A percentile compares a stretch with the other conserved stretches of the same genome.
phyloP scores from a whole-genome alignment of 1,284 basidiomycete species.

The Ustilago xerochloae region DNA sequence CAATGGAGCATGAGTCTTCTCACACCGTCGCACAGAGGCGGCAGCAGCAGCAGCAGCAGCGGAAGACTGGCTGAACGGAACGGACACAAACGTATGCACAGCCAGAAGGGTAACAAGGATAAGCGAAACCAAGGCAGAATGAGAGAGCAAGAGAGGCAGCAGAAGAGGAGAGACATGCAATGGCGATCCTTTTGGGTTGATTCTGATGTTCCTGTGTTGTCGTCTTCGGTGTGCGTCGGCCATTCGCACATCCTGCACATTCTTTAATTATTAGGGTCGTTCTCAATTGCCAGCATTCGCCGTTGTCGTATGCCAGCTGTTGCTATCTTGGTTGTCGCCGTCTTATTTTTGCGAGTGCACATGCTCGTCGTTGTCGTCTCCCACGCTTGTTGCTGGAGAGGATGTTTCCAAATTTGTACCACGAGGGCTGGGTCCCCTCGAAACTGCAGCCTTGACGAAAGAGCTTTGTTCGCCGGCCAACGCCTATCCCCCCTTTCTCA shows the following conservation, averaged over 20 bases:
- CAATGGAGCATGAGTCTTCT: background rate
- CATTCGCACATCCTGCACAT: background rate
- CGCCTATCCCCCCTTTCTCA: background rate
- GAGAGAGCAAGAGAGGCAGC: background rate
- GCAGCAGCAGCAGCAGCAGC: background rate
- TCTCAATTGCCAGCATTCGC: background rate
- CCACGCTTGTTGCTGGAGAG: background rate
- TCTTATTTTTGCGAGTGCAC: background rate
- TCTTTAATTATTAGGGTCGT: background rate
- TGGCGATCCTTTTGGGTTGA: background rate
- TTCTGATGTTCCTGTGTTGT: background rate
- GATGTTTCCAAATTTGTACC: background rate
- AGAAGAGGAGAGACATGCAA: background rate
- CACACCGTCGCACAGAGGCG: too few species aligned
- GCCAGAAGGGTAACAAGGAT: background rate
- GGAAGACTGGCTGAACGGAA: background rate
- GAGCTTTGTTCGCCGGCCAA: slow-evolving; percentile 1
- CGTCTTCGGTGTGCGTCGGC: background rate
- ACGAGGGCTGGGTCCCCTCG: background rate
- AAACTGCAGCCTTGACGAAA: background rate
- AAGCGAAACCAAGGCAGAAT: too few species aligned
- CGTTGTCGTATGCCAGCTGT: background rate
- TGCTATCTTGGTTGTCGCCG: background rate
- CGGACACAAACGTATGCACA: background rate
- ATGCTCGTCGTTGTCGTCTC: background rate